phyloP scores from a whole-genome alignment of 805 yeast genomes.

The Candida adriatica region DNA sequence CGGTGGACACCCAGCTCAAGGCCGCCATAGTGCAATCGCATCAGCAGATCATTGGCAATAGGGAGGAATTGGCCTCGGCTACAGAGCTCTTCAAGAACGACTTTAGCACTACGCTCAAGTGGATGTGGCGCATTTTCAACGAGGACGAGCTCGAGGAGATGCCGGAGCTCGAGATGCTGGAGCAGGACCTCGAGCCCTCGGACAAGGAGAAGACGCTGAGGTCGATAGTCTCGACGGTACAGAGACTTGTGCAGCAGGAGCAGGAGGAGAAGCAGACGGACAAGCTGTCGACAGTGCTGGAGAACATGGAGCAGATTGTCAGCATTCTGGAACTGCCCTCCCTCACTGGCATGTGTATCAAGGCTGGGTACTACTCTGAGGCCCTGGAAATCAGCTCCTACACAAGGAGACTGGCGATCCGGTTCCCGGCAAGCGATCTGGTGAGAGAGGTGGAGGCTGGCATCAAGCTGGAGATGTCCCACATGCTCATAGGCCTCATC shows the following conservation, averaged over 20 bases:
- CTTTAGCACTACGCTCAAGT: slow-evolving; percentile 25
- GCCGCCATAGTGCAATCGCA: slow-evolving; percentile 30
- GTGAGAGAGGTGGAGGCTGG: slow-evolving; percentile 43
- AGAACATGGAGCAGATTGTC: slow-evolving; percentile 62
- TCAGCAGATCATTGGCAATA: slow-evolving; percentile 35
- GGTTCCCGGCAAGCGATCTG: slow-evolving; percentile 57
- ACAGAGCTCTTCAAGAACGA: slow-evolving; percentile 27
- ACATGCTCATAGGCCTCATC: slow-evolving; percentile 67
- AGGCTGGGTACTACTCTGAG: slow-evolving; percentile 82
- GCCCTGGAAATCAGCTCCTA: slow-evolving; percentile 79
- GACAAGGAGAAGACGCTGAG: slow-evolving; percentile 26
- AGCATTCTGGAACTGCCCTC: slow-evolving; percentile 84
- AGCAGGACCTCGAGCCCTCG: slow-evolving; percentile 18
- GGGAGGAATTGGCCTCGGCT: slow-evolving; percentile 30
- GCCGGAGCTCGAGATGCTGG: slow-evolving; percentile 21
- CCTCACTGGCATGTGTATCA: slow-evolving; percentile 73
- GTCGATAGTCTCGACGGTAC: slow-evolving; percentile 18
- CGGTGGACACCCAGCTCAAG: slow-evolving; percentile 39
- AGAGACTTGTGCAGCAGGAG: slow-evolving; percentile 13
- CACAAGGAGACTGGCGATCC: slow-evolving; percentile 56
- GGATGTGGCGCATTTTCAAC: slow-evolving; percentile 25
- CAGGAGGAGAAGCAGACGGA: slow-evolving; percentile 10
- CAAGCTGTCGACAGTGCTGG: slow-evolving; percentile 35
- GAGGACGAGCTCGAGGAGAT: slow-evolving; percentile 27
- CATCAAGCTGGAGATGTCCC: slow-evolving; percentile 48